These are phyloP conservation scores for Scalesia atractyloides DNA, from an alignment of 129 eudicot genomes.

Conservation along the genomic window DNA sequence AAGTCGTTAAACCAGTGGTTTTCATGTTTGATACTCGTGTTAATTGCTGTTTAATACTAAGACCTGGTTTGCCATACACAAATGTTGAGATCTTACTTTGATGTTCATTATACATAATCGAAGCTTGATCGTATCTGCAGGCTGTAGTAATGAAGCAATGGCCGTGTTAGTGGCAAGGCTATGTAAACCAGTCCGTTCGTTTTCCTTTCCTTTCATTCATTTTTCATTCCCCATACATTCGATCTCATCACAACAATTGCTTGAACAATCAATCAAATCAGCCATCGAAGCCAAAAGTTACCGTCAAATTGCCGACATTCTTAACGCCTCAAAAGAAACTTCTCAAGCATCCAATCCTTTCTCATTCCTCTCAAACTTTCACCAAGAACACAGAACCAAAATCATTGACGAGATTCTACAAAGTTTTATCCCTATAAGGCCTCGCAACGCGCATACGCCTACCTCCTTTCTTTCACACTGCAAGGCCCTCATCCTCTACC, in stretches of 20 bases:
- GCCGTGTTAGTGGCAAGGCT: constrained; percentile 20
- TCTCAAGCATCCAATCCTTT: constrained; percentile 49
- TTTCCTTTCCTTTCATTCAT: constrained; percentile 1
- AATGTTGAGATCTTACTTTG: neutral
- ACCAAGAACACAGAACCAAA: constrained; percentile 38
- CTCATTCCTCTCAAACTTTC: constrained; percentile 49
- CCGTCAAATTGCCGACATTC: constrained; percentile 48
- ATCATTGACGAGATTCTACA: constrained; percentile 65
- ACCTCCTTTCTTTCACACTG: constrained; percentile 62
- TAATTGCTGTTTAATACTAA: too few species aligned
- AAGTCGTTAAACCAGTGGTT: too few species aligned
- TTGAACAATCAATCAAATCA: constrained; percentile 44
- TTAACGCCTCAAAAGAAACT: constrained; percentile 35
- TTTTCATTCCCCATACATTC: constrained; percentile 22
- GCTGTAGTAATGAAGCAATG: constrained; percentile 22
- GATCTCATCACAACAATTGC: constrained; percentile 27
- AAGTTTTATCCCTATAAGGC: constrained; percentile 54
- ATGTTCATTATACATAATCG: neutral
- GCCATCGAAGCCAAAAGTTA: constrained; percentile 57
- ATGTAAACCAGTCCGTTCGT: constrained; percentile 5
- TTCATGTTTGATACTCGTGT: too few species aligned
- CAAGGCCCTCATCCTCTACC: constrained; percentile 60
- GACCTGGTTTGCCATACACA: neutral
- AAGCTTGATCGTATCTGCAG: constrained; percentile 20
- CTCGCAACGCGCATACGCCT: constrained; percentile 57